Percentiles rank a stretch among this genome's conserved stretches.
Evolutionary conservation across 306 rosid species (phyloP).

Genomic region (Pterocarpus macrocarpus): DNA sequence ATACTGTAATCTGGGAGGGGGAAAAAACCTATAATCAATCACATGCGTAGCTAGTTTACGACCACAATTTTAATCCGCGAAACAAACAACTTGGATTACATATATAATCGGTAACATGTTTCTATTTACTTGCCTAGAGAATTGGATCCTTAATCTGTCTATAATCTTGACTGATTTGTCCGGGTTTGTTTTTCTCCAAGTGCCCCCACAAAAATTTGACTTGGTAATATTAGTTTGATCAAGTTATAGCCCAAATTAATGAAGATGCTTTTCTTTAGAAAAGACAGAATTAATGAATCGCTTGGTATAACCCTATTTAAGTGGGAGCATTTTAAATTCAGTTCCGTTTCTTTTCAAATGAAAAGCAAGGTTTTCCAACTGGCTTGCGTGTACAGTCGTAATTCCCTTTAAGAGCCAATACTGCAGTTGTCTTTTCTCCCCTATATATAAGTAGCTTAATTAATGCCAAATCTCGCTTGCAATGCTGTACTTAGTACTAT

Average conservation of each 20-base stretch:
- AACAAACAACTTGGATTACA: slow-evolving; percentile 34
- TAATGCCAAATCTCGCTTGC: slow-evolving; percentile 12
- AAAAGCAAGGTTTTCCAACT: not conserved
- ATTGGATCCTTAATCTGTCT: slow-evolving; percentile 39
- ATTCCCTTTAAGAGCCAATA: no score
- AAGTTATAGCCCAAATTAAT: slow-evolving; percentile 1
- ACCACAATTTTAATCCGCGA: slow-evolving; percentile 37
- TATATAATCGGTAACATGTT: not conserved
- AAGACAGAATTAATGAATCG: slow-evolving; percentile 39
- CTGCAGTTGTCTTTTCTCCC: no score
- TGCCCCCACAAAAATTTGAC: slow-evolving; percentile 56
- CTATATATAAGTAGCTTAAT: not conserved
- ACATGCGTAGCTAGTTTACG: not conserved
- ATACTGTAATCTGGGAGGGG: slow-evolving; percentile 4
- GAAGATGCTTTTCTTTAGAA: slow-evolving; percentile 39
- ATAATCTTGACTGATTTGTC: slow-evolving; percentile 45
- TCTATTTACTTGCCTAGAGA: slow-evolving; percentile 30
- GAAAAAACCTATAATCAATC: slow-evolving; percentile 2
- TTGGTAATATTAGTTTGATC: slow-evolving; percentile 30
- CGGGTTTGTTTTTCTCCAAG: slow-evolving; percentile 38
- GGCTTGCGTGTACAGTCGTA: slow-evolving; percentile 11
- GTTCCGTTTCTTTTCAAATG: not conserved
- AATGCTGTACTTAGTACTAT: not conserved
- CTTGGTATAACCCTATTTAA: not conserved
- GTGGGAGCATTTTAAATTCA: not conserved